phyloP scores from a whole-genome alignment of 805 yeast species.

The Candida endomychidarum region DNA sequence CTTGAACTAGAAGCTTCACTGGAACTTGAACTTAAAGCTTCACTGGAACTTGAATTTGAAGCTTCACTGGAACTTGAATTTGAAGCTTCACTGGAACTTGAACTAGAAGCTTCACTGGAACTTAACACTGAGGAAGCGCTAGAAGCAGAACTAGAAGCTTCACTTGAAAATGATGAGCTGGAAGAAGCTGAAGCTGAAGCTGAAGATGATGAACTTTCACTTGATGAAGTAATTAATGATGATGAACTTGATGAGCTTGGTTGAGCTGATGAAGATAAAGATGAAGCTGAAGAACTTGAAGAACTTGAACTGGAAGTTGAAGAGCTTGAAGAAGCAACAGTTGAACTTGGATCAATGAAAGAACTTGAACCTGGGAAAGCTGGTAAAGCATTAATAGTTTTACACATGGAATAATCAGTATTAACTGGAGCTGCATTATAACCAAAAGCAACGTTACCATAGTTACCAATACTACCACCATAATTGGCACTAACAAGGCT shows the following conservation, averaged over 20 bases:
- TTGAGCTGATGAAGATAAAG: background rate
- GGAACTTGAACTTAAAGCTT: conserved; percentile 11
- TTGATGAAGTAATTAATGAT: background rate
- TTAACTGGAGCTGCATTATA: conserved; percentile 6
- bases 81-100: background rate
- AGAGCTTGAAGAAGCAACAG: background rate
- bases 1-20: conserved; percentile 2
- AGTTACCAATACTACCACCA: conserved; percentile 13
- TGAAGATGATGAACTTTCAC: background rate
- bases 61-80: background rate
- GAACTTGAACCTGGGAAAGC: conserved; percentile 13
- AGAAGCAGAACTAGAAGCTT: background rate
- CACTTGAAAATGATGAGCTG: background rate
- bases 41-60: background rate
- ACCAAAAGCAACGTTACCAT: conserved; percentile 8
- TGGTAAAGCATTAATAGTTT: conserved; percentile 16
- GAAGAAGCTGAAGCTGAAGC: background rate
- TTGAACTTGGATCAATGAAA: background rate
- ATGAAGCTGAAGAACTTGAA: background rate
- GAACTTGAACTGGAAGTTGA: conserved; percentile 3
- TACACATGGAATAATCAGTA: conserved; percentile 12
- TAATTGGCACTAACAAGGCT: conserved; percentile 4
- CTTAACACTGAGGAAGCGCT: no score
- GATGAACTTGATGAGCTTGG: background rate
- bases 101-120: background rate